Conservation (phyloP, 2,329 filamentous ascomycete species). For the Talaromyces sp. region DNA sequence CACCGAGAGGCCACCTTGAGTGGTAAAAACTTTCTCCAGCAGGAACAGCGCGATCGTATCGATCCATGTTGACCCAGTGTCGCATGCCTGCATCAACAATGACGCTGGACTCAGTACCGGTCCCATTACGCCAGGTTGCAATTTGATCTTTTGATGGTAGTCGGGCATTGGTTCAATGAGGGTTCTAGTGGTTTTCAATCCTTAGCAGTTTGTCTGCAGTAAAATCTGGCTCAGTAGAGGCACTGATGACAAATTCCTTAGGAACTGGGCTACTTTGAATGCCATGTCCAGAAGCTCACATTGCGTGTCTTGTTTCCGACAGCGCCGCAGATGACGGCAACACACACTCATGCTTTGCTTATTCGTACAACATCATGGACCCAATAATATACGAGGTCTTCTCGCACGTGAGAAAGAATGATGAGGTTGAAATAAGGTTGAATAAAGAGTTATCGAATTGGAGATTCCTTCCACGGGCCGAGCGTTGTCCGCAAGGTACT, state of each 20-base stretch:
- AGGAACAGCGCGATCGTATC: neutral
- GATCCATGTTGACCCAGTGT: neutral
- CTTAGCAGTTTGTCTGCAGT: neutral
- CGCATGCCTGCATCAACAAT: neutral
- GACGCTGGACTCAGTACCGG: neutral
- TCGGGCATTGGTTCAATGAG: neutral
- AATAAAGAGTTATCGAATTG: no score
- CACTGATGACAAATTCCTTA: neutral
- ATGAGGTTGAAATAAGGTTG: constrained; percentile 8
- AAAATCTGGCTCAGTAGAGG: neutral
- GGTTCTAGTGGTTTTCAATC: neutral
- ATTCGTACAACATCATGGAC: neutral
- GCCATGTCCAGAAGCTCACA: neutral
- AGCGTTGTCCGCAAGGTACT: constrained; percentile 6
- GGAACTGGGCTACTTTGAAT: no score
- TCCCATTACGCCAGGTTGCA: neutral
- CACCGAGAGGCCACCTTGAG: neutral
- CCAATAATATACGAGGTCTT: neutral
- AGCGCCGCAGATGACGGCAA: neutral
- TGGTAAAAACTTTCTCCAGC: neutral
- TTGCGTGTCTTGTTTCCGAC: neutral
- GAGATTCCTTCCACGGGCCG: neutral
- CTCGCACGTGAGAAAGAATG: neutral
- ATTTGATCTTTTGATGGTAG: neutral
- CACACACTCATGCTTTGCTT: neutral